Evolutionary conservation across 2,329 filamentous ascomycete genomes (phyloP).

Genomic region (Torrubiellomyces zombiae): DNA sequence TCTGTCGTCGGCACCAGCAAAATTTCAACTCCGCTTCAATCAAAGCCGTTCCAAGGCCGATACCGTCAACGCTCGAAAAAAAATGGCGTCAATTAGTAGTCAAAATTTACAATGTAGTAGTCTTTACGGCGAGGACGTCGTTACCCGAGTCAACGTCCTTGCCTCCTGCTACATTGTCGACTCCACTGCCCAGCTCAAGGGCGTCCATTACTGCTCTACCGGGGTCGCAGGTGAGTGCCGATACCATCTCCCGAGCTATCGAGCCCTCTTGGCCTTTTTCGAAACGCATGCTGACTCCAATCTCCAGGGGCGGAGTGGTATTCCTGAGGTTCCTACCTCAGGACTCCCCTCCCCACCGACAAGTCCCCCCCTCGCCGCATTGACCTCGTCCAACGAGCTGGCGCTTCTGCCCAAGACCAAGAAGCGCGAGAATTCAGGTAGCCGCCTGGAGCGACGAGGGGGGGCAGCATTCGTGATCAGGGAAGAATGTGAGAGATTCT

Average conservation of each 20-base stretch:
- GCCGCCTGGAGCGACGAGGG: conserved; percentile 45
- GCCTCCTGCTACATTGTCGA: conserved; percentile 85
- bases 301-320: conserved; percentile 69
- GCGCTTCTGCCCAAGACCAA: conserved; percentile 42
- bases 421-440: conserved; percentile 24
- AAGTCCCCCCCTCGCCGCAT: conserved; percentile 78
- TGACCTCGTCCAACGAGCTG: conserved; percentile 51
- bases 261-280: background rate
- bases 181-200: conserved; percentile 52
- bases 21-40: conserved; percentile 2
- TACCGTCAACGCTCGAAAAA: conserved; percentile 11
- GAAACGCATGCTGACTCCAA: conserved; percentile 6
- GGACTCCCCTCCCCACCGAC: conserved; percentile 68
- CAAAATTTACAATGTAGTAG: conserved; percentile 52
- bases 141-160: conserved; percentile 57
- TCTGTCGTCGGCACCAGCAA: conserved; percentile 5
- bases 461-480: conserved; percentile 92
- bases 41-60: conserved; percentile 7
- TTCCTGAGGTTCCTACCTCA: conserved; percentile 81
- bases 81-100: conserved; percentile 56
- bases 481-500: conserved; percentile 99
- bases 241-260: conserved; percentile 1
- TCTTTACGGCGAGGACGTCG: conserved; percentile 58
- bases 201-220: conserved; percentile 93
- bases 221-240: conserved; percentile 51